Percentiles rank a stretch among this genome's conserved stretches.
Conservation (phyloP, 768 basidiomycete species). For the Suillus hirtellus region DNA sequence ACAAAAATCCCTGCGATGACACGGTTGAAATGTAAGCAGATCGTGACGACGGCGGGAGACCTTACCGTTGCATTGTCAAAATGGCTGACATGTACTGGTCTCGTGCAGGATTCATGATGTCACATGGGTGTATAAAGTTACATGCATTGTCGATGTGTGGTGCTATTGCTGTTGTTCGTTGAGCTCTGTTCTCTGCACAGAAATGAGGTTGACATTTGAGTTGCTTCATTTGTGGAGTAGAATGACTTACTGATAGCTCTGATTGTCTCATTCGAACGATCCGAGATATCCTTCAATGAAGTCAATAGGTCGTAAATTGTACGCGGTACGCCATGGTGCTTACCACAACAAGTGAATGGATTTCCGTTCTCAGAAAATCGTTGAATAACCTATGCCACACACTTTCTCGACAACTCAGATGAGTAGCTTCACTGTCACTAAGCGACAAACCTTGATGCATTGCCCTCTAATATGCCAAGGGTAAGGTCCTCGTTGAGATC, state of each 20-base stretch:
- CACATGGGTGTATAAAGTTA: not conserved
- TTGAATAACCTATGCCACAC: not conserved
- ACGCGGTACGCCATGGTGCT: not conserved
- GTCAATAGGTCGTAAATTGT: not conserved
- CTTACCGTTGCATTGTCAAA: not conserved
- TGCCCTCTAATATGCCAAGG: not conserved
- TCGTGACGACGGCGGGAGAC: not conserved
- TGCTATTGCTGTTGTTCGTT: not conserved
- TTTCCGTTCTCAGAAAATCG: not conserved
- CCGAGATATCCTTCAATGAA: not conserved
- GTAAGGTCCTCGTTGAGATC: not conserved
- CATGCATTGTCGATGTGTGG: not conserved
- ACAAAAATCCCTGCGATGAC: not conserved
- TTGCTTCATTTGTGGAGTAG: not conserved
- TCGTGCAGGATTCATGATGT: not conserved
- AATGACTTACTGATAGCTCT: not conserved
- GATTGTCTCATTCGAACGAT: not conserved
- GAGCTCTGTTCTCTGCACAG: not conserved
- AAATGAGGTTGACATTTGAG: not conserved
- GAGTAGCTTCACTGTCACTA: not conserved
- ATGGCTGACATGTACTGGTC: not conserved
- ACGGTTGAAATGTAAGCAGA: not conserved
- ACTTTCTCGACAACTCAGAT: not conserved
- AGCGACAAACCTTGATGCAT: not conserved
- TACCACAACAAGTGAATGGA: not conserved